Percentiles rank a stretch among this genome's conserved stretches.
These are phyloP conservation scores for Aspergillus texensis DNA, from an alignment of 2,329 filamentous ascomycete species.

Conservation along the genomic window DNA sequence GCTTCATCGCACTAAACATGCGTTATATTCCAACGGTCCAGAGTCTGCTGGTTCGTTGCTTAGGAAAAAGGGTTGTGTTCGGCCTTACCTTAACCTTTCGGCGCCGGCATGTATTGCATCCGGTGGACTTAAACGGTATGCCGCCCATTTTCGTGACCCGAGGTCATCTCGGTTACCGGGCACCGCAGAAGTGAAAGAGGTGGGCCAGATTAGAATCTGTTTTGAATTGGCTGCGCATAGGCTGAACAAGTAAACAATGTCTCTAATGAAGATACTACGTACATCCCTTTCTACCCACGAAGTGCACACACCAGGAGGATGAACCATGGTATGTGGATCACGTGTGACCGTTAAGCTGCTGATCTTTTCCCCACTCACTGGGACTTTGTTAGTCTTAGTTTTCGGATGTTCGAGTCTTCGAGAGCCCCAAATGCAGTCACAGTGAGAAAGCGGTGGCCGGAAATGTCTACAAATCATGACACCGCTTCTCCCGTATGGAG, in stretches of 20 bases:
- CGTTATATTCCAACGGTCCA: conserved; percentile 8
- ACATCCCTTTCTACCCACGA: neutral
- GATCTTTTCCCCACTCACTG: too few species aligned
- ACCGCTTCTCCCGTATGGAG: too few species aligned
- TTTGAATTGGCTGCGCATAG: neutral
- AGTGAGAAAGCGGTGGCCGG: too few species aligned
- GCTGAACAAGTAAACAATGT: neutral
- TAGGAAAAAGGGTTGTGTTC: neutral
- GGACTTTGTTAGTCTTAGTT: too few species aligned
- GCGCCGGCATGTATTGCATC: conserved; percentile 25
- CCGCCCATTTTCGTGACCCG: conserved; percentile 15
- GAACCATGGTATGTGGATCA: neutral
- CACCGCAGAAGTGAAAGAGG: neutral
- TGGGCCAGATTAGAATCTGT: neutral
- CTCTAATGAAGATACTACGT: neutral
- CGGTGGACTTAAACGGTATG: conserved; percentile 22
- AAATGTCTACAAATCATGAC: too few species aligned
- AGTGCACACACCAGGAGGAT: neutral
- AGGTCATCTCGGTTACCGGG: conserved; percentile 1
- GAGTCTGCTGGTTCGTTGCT: neutral
- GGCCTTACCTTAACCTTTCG: conserved; percentile 23
- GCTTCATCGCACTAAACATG: conserved; percentile 26
- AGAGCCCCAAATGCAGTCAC: too few species aligned
- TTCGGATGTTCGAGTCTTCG: too few species aligned
- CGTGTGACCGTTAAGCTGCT: neutral